Evolutionary conservation across 2,329 filamentous ascomycete species (phyloP).

Genomic region (Colletotrichum incanum): DNA sequence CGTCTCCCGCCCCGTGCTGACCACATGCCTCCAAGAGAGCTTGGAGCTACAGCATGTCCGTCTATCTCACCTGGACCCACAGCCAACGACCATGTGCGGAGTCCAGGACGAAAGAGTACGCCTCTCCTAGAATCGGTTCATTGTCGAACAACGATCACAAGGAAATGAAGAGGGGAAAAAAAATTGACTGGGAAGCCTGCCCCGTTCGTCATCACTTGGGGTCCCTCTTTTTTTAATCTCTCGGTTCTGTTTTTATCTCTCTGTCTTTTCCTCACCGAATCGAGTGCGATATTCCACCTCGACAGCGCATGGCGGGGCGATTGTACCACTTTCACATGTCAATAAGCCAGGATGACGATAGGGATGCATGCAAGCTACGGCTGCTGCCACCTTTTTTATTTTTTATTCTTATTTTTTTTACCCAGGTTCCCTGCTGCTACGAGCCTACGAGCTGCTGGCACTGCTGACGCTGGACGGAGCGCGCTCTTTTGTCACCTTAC

Average conservation of each 20-base stretch:
- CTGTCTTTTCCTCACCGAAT: neutral
- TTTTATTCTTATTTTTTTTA: neutral
- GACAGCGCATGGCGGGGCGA: slow-evolving; percentile 26
- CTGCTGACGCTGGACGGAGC: neutral
- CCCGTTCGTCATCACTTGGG: neutral
- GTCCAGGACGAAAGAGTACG: neutral
- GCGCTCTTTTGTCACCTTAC: neutral
- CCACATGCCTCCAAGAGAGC: neutral
- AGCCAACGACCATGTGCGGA: neutral
- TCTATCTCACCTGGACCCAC: neutral
- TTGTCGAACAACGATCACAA: slow-evolving; percentile 17
- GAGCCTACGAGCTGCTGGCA: slow-evolving; percentile 5
- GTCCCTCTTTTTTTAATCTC: neutral
- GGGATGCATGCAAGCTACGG: slow-evolving; percentile 31
- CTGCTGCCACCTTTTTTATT: slow-evolving; percentile 1
- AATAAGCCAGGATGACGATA: slow-evolving; percentile 32
- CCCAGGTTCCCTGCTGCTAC: neutral
- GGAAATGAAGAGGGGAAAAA: neutral
- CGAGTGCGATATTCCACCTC: slow-evolving; percentile 2
- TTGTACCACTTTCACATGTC: slow-evolving; percentile 41
- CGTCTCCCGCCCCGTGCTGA: neutral
- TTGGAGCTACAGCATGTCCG: neutral
- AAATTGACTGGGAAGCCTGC: neutral
- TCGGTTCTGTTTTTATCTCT: neutral
- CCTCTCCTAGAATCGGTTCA: slow-evolving; percentile 5